phyloP scores from a whole-genome alignment of 345 rosid species.

The Acer saccharum region DNA sequence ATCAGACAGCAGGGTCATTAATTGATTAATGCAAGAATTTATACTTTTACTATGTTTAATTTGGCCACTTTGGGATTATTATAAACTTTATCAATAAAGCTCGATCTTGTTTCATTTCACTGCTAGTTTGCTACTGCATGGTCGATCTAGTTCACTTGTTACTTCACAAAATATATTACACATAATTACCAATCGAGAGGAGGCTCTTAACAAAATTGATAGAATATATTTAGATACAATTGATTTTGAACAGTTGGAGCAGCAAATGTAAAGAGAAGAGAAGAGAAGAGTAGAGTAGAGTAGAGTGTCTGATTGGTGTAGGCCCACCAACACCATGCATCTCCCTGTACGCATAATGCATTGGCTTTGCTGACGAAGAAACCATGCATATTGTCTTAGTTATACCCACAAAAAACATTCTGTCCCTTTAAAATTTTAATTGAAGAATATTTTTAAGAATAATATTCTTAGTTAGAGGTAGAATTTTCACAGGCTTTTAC shows the following conservation, averaged over 20 bases:
- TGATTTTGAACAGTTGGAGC: no score
- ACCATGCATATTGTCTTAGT: constrained; percentile 25
- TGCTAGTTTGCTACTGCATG: not conserved
- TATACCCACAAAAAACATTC: not conserved
- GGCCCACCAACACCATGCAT: no score
- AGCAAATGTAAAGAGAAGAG: no score
- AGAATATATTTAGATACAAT: no score
- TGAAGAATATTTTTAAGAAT: not conserved
- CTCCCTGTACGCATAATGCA: not conserved
- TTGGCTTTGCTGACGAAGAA: constrained; percentile 4
- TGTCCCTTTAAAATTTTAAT: constrained; percentile 16
- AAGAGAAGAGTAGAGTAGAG: no score
- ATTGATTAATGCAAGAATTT: constrained; percentile 12
- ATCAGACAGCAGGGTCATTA: constrained; percentile 1
- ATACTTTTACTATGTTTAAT: constrained; percentile 6
- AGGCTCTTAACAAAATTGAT: no score
- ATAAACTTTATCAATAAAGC: constrained; percentile 13
- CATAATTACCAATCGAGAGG: no score
- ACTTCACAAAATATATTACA: no score
- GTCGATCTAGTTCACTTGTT: not conserved
- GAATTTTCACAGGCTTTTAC: constrained; percentile 19
- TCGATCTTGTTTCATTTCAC: constrained; percentile 16
- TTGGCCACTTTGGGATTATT: not conserved
- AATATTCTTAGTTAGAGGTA: not conserved
- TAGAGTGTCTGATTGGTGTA: not conserved